Evolutionary conservation across 495 filamentous ascomycete species (phyloP).

Genomic region (Penicillium nucicola): DNA sequence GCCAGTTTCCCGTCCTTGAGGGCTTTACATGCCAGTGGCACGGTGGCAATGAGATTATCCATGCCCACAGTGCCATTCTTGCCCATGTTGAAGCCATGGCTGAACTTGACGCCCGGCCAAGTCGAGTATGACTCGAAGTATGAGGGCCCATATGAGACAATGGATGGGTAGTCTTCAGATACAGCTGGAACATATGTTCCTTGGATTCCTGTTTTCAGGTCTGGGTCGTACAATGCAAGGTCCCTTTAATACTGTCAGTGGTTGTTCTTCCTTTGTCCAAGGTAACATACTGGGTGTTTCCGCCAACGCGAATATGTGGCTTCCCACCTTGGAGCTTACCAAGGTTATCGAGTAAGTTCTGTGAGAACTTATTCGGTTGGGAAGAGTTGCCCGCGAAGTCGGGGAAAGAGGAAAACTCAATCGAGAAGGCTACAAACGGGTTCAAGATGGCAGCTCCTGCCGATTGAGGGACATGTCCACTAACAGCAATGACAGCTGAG

Average conservation of each 20-base stretch:
- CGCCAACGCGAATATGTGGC: conserved; percentile 26
- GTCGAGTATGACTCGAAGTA: conserved; percentile 66
- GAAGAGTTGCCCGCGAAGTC: conserved; percentile 27
- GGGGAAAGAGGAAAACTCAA: conserved; percentile 28
- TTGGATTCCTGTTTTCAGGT: conserved; percentile 48
- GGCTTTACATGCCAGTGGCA: conserved; percentile 58
- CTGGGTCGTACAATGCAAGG: conserved; percentile 57
- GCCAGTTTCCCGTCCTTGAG: conserved; percentile 47
- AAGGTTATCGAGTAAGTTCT: conserved; percentile 23
- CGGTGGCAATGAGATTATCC: conserved; percentile 52
- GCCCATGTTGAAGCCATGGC: conserved; percentile 63
- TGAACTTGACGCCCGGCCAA: conserved; percentile 54
- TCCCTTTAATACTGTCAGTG: conserved; percentile 36
- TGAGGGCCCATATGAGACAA: conserved; percentile 56
- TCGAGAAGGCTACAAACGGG: conserved; percentile 28
- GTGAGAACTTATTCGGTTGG: conserved; percentile 24
- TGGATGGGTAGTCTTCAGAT: conserved; percentile 59
- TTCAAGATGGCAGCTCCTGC: conserved; percentile 17
- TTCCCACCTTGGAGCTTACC: conserved; percentile 23
- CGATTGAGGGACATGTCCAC: conserved; percentile 5
- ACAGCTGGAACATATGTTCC: conserved; percentile 49
- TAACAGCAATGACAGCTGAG: conserved; percentile 10
- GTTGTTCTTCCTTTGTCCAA: background rate
- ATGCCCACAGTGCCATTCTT: conserved; percentile 51
- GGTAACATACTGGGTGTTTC: conserved; percentile 25